Evolutionary conservation across 805 yeast species (phyloP), one percentile per base, ranked within the genome.

Genomic region (Ogataea saltuana): DNA sequence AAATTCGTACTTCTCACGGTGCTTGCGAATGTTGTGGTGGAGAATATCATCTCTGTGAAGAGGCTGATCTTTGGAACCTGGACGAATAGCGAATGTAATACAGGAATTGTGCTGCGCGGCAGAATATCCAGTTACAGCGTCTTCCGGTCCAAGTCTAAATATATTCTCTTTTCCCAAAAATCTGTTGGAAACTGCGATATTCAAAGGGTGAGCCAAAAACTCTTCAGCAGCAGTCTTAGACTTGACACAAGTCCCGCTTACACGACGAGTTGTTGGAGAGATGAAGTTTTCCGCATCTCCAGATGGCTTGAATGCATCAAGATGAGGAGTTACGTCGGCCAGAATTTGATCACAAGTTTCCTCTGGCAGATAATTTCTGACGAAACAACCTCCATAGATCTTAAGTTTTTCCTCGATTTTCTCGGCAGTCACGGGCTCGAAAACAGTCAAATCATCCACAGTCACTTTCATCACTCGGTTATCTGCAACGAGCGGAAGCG

Each of bases 11-110:
- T 25, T 7, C 38, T 31, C 42, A 35, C 45, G 26, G 30, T 46
- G 23, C 37, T 33, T 15, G 41, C 44, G 36, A 38, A 47, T 55
- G 54, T 51, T 67, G 41, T 60, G 63, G 42, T 58, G 59, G 10
- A 52, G 31, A 47, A 48, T 48, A 42, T 60, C 64, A 32, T 60
- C 64, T 15, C 64, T 48, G 39, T 59, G 63, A 17, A 50, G 50
- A 26, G 49, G 51, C 43, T 60, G 64, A 29, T 53, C 54, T 11
- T 42, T 35, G 11, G 61, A 58, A 16, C 63, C 61, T 6, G 62
- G 57, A 9, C 62, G 60, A 29, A 58, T 58, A 19, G 46, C 42
- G 46, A 53, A 60, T 6, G 53, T 43, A 29, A 57, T 55, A 11
- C 53, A 39, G 8, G 60, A 54, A 43, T 55, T 51, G 36, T 49